phyloP scores from a whole-genome alignment of 2,329 filamentous ascomycete species.

The Fusarium sp. region DNA sequence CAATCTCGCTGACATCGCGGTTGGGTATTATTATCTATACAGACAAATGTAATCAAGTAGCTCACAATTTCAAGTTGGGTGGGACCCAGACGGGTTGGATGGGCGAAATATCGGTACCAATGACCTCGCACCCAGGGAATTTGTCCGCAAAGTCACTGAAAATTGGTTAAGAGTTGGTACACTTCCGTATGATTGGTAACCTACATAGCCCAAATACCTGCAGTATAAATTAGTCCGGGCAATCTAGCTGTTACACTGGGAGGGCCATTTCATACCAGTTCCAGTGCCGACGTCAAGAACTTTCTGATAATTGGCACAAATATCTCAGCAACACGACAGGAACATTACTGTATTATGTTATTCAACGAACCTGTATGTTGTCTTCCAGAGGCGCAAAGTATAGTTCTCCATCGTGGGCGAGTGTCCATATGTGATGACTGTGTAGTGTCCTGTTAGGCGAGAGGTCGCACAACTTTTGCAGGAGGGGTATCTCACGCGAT shows the following conservation, averaged over 20 bases:
- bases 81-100: not conserved
- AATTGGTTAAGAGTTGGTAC: not conserved
- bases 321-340: accelerated
- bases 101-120: not conserved
- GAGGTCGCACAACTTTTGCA: accelerated
- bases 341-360: accelerated
- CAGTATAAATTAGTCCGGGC: not conserved
- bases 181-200: accelerated
- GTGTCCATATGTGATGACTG: not conserved
- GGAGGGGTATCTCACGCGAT: not conserved
- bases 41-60: accelerated
- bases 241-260: accelerated
- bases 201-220: not conserved
- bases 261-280: not conserved
- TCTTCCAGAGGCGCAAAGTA: not conserved
- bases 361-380: not conserved
- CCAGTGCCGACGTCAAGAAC: not conserved
- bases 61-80: not conserved
- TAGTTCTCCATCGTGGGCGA: not conserved
- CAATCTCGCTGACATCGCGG: not conserved
- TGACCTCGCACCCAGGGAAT: not conserved
- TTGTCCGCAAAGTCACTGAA: not conserved
- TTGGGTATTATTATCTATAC: not conserved
- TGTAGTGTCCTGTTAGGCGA: not conserved
- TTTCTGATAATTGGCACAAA: not conserved